Conservation (phyloP, 192 early-diverging fungal genomes). For the Podochytrium sp. region DNA sequence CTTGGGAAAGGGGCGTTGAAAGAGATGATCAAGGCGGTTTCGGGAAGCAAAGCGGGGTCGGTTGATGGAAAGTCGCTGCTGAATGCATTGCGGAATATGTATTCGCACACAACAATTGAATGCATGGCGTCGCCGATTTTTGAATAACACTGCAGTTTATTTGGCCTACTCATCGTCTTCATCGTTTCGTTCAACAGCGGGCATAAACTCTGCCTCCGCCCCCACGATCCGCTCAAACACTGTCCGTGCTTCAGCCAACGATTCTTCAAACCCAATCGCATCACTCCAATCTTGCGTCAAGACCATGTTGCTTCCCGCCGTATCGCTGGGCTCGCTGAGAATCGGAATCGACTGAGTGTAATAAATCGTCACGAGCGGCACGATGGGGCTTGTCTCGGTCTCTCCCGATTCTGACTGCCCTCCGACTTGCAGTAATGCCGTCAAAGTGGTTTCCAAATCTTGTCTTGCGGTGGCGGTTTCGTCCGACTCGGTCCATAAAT, state of each 20-base stretch:
- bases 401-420: background rate
- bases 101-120: no score
- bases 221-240: background rate
- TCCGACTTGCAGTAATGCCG: background rate
- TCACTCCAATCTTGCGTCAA: background rate
- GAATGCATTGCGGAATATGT: no score
- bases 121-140: no score
- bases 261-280: slow-evolving; percentile 5
- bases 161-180: no score
- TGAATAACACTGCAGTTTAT: no score
- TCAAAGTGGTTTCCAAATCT: background rate
- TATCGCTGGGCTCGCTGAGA: background rate
- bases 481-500: background rate
- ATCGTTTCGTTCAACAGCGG: background rate
- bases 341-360: background rate
- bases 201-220: background rate
- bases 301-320: no score
- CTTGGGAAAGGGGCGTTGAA: no score
- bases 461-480: background rate
- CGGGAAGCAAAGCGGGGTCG: no score
- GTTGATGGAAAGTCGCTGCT: no score
- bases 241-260: background rate
- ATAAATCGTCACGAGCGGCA: background rate
- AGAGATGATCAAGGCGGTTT: no score
- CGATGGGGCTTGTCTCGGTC: background rate